Evolutionary conservation across 768 basidiomycete genomes (phyloP), one percentile per base, ranked within the genome.

Genomic region (Lactarius vividus): DNA sequence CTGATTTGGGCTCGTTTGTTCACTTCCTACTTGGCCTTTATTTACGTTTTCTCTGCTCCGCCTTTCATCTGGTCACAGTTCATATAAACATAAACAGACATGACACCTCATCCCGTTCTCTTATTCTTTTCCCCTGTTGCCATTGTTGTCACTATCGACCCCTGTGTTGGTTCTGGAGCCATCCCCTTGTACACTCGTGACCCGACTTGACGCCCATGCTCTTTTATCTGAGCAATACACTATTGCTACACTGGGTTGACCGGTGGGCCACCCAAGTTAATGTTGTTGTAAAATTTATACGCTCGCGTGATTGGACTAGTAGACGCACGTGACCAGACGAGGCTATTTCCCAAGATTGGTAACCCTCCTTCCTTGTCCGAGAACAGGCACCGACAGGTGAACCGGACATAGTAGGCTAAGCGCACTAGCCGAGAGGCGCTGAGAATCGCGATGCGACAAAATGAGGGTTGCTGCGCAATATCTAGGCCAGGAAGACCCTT

Each of bases 51-150:
- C 39, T 18, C 52, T 28, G 18, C 46, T 40, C 26, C 18, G 9
- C 44, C 11, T 67, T 28, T 59, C 61, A 57, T 35, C 62, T 59
- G 57, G 57, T 59, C 61, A 62, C 53, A 33, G 53, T 63, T 40
- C 66, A 63, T 67, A 67, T 63, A 63, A 62, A 59, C 66, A 60
- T 60, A 70, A 67, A 64, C 62, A 62, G 64, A 60, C 72, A 70
- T 68, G 69, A 67, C 72, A 71, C 66, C 64, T 69, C 70, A 71
- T 69, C 66, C 63, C 33, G 67, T 61, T 70, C 65, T 62, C 56
- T 39, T 33, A 58, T 46, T 35, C 42, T 59, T 63, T 62, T 67
- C 59, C 67, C 59, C 57, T 67, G 59, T 69, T 67, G 67, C 66
- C 69, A 57, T 66, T 73, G 69, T 73, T 68, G 58, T 65, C 64